Evolutionary conservation across 345 rosid genomes (phyloP), one percentile per base, ranked within the genome.

Genomic region (Jatropha curcas): DNA sequence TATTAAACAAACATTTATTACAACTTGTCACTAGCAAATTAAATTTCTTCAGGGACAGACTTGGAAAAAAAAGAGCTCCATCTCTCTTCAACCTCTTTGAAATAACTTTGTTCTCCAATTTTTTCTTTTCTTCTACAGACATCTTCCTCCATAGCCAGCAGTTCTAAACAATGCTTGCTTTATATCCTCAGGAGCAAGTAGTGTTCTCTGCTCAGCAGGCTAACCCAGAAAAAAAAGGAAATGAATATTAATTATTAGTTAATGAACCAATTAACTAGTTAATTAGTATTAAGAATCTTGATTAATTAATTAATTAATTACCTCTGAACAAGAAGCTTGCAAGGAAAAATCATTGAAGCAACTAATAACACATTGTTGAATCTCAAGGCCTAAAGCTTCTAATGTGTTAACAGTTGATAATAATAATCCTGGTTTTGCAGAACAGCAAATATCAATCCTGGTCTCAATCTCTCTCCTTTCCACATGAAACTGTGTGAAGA

Each of bases 61-160:
- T 51, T 34, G 60, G 51, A 34, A 43, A 48, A 13, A 13, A 41
- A 41, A 41, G 45, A 65, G 16, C 37, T 68, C 45, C 78, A 58
- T 30, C 59, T 41, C 43, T 24, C n/a, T 57, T 45, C 48, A 33
- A 62, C 51, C 63, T 60, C 27, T 57, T 48, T 58, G 7, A 39
- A 72, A 60, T 52, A 19, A 11, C 60, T 59, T 46, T 9, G 25
- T 30, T 57, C n/a, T n/a, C n/a, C n/a, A 41, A 41, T 41, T 30
- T 60, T 27, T 28, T 24, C 33, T n/a, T 13, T 19, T 33, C 56
- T 71, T 60, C 79, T 83, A 85, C 85, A 86, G 73, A 70, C 95
- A 92, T 82, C 85, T 91, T 80, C 99, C 99, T 84, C 96, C 99
- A 72, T 95, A 90, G 35, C 99, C 99, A 63, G 99, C 97, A 82